Conservation (phyloP, 441 rosid genomes). For the Pelargonium myrrhifolium region DNA sequence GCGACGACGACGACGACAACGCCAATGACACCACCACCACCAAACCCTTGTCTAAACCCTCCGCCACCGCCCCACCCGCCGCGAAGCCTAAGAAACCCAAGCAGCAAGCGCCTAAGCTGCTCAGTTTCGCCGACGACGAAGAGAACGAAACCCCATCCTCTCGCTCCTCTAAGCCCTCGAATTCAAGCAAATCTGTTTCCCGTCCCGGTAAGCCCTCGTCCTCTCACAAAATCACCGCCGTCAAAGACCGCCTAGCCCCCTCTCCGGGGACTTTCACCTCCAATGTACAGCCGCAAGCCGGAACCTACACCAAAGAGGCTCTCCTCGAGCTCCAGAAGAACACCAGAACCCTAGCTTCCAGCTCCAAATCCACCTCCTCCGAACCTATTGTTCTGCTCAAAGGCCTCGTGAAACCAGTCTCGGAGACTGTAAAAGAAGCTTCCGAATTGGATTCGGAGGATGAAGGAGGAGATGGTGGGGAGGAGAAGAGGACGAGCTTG, state of each 20-base stretch:
- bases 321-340: conserved; percentile 87
- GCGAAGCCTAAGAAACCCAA: conserved; percentile 37
- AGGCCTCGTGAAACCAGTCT: conserved; percentile 53
- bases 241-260: conserved; percentile 41
- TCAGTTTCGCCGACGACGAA: conserved; percentile 25
- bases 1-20: conserved; percentile 35
- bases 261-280: conserved; percentile 34
- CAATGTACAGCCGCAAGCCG: conserved; percentile 78
- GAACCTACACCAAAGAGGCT: conserved; percentile 75
- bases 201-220: conserved; percentile 40
- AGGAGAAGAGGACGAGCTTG: too few species aligned
- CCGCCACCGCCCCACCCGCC: conserved; percentile 19
- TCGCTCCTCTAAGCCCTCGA: conserved; percentile 8
- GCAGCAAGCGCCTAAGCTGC: conserved; percentile 21
- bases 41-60: conserved; percentile 5
- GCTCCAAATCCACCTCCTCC: conserved; percentile 13
- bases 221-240: conserved; percentile 50
- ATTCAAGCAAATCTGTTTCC: conserved; percentile 24
- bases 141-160: conserved; percentile 19
- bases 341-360: conserved; percentile 60
- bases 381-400: conserved; percentile 67
- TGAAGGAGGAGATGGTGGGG: conserved; percentile 20
- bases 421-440: background rate
- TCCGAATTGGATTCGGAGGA: conserved; percentile 14
- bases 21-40: conserved; percentile 11